phyloP scores from a whole-genome alignment of 352 stramenopile species.

The Pythium coloratum region DNA sequence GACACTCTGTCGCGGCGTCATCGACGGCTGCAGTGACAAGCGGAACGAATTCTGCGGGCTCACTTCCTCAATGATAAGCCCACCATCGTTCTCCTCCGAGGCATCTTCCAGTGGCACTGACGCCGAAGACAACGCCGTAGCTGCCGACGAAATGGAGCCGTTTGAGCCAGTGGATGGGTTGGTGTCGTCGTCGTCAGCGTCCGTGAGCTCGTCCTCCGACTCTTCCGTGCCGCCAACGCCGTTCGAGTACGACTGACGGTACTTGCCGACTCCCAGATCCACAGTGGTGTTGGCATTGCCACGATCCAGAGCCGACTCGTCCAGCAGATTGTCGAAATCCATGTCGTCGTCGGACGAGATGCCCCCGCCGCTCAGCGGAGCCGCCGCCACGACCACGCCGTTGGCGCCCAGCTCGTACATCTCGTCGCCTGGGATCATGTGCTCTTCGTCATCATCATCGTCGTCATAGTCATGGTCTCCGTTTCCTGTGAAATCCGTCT shows the following conservation, averaged over 20 bases:
- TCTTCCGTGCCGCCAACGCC: conserved; percentile 12
- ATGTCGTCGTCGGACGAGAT: conserved; percentile 26
- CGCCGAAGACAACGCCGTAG: neutral
- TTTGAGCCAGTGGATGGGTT: conserved; percentile 27
- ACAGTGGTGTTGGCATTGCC: conserved; percentile 24
- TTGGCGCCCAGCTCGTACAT: conserved; percentile 18
- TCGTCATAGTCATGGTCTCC: conserved; percentile 32
- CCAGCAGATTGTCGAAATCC: conserved; percentile 31
- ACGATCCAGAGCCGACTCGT: conserved; percentile 27
- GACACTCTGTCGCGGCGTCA: conserved; percentile 26
- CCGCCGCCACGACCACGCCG: conserved; percentile 1
- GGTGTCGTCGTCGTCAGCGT: conserved; percentile 23
- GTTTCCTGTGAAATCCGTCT: neutral
- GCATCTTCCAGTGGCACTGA: neutral
- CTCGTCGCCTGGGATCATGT: conserved; percentile 29
- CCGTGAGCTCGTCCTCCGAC: conserved; percentile 24
- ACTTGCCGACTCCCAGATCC: conserved; percentile 53
- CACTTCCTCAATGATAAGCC: conserved; percentile 47
- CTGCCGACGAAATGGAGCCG: neutral
- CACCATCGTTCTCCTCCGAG: neutral
- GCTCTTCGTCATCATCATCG: conserved; percentile 25
- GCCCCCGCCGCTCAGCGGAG: neutral
- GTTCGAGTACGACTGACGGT: conserved; percentile 36
- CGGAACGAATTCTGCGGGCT: conserved; percentile 32
- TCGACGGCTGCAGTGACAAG: conserved; percentile 10